Conservation (phyloP, 176 grass and related monocot species). For the Guadua angustifolia region DNA sequence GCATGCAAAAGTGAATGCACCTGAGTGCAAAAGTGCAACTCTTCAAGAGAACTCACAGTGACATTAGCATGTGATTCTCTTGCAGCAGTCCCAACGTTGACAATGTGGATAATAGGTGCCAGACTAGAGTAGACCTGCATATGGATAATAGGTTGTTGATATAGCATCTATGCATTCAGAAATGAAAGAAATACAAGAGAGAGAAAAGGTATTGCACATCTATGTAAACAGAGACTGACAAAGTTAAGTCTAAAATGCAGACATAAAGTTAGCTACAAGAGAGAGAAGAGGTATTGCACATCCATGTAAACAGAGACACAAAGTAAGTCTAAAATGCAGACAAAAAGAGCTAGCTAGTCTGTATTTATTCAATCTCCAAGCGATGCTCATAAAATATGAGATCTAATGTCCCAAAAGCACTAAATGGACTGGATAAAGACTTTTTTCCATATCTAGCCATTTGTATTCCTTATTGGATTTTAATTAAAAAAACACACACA, state of each 20-base stretch:
- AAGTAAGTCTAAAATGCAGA: constrained; percentile 26
- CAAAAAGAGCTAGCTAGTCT: constrained; percentile 13
- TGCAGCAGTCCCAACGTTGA: constrained; percentile 59
- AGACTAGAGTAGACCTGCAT: constrained; percentile 84
- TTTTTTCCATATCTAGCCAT: background rate
- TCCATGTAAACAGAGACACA: constrained; percentile 12
- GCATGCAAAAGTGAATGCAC: constrained; percentile 7
- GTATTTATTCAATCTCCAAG: constrained; percentile 15
- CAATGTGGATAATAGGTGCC: constrained; percentile 78
- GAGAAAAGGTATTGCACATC: background rate
- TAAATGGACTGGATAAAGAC: constrained; percentile 10
- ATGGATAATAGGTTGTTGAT: too few species aligned
- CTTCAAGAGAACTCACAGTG: constrained; percentile 60
- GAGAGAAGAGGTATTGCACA: background rate
- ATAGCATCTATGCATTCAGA: constrained; percentile 14
- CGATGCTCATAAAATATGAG: background rate
- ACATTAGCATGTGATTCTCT: constrained; percentile 84
- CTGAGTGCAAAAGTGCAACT: constrained; percentile 15
- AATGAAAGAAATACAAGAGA: background rate
- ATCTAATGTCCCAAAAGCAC: background rate
- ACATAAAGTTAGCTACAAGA: constrained; percentile 2
- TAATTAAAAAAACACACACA: background rate
- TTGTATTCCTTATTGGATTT: background rate
- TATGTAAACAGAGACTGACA: constrained; percentile 4
- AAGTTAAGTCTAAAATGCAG: constrained; percentile 11